These are phyloP conservation scores for Colletotrichum neosansevieriae DNA, from an alignment of 2,329 filamentous ascomycete species.

Conservation along the genomic window DNA sequence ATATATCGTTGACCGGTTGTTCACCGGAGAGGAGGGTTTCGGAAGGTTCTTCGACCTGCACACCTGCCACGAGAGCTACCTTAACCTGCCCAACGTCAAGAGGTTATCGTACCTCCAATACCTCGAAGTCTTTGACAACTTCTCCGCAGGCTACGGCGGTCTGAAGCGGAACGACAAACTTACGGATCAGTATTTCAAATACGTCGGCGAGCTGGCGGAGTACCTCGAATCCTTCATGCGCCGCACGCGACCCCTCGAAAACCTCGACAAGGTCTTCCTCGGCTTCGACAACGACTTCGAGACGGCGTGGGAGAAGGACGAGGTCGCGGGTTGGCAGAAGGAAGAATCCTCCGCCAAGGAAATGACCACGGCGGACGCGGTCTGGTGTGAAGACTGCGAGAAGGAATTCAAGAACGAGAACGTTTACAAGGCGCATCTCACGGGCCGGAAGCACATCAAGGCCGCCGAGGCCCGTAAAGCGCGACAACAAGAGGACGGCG, in stretches of 20 bases:
- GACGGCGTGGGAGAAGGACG: constrained; percentile 82
- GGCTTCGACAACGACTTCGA: constrained; percentile 88
- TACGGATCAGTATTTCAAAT: constrained; percentile 92
- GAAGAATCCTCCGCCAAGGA: constrained; percentile 57
- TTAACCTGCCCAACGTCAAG: constrained; percentile 90
- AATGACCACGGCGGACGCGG: constrained; percentile 67
- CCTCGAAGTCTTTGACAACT: constrained; percentile 89
- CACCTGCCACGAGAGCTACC: constrained; percentile 84
- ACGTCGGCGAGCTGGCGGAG: constrained; percentile 81
- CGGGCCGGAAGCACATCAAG: constrained; percentile 92
- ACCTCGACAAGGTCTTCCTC: constrained; percentile 81
- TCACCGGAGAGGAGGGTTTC: constrained; percentile 94
- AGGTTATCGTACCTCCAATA: constrained; percentile 92
- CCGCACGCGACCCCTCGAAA: constrained; percentile 85
- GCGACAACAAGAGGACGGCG: constrained; percentile 55
- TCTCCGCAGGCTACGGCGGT: constrained; percentile 78
- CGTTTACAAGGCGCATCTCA: constrained; percentile 90
- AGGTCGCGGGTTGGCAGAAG: constrained; percentile 81
- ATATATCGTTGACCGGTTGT: constrained; percentile 87
- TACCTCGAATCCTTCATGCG: constrained; percentile 93
- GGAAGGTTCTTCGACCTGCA: constrained; percentile 94
- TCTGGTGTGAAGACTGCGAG: constrained; percentile 92
- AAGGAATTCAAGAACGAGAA: constrained; percentile 97
- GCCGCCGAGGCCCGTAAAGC: constrained; percentile 76
- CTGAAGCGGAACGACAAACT: constrained; percentile 87